Percentiles rank a stretch among this genome's conserved stretches.
These are phyloP conservation scores for Trichoderma hamatum DNA, from an alignment of 2,329 filamentous ascomycete species.

Conservation along the genomic window DNA sequence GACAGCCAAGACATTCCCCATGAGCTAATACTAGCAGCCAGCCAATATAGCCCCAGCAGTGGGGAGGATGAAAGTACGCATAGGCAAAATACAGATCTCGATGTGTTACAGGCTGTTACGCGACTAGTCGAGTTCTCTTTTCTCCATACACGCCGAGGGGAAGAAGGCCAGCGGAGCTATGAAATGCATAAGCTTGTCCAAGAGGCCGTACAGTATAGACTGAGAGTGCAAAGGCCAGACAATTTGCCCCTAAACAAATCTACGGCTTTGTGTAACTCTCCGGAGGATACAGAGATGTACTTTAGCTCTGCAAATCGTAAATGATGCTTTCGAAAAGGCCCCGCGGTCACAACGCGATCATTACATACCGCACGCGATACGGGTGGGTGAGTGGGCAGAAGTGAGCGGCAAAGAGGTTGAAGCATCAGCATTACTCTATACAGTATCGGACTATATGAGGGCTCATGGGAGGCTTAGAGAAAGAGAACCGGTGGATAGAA, in stretches of 20 bases:
- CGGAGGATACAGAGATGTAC: background rate
- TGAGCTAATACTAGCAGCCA: conserved; percentile 31
- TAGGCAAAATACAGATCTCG: background rate
- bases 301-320: background rate
- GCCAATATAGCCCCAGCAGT: too few relatives aligned
- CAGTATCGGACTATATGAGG: background rate
- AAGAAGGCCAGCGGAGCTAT: background rate
- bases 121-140: background rate
- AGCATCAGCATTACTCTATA: background rate
- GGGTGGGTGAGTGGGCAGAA: background rate
- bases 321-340: background rate
- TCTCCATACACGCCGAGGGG: background rate
- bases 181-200: conserved; percentile 4
- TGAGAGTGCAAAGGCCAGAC: background rate
- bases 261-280: background rate
- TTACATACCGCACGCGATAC: background rate
- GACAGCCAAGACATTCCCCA: conserved; percentile 39
- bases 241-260: background rate
- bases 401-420: background rate
- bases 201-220: background rate
- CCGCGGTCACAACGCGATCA: background rate
- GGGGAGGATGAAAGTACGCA: background rate
- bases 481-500: background rate
- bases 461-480: background rate
- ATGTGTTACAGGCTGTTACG: background rate